Conservation (phyloP, 2,329 filamentous ascomycete genomes). For the Helotiales sp. region DNA sequence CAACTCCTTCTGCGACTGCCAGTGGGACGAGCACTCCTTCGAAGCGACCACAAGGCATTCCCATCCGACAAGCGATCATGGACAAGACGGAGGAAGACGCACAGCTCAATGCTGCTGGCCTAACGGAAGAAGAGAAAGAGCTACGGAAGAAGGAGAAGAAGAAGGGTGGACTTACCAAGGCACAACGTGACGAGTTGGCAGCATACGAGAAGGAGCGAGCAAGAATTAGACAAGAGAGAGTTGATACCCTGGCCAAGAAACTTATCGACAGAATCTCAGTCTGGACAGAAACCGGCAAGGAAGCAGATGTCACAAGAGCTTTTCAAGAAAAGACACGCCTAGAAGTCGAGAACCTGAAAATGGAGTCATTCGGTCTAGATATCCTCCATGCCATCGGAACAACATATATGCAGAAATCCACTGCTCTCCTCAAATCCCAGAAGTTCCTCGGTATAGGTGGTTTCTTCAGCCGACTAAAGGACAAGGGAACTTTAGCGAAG, state of each 20-base stretch:
- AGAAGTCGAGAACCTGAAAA: slow-evolving; percentile 97
- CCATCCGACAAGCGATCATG: slow-evolving; percentile 82
- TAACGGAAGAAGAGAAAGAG: slow-evolving; percentile 73
- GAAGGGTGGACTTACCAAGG: slow-evolving; percentile 82
- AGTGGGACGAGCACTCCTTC: slow-evolving; percentile 42
- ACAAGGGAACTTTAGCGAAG: slow-evolving; percentile 95
- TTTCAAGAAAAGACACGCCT: slow-evolving; percentile 94
- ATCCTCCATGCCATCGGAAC: slow-evolving; percentile 93
- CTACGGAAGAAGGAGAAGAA: slow-evolving; percentile 83
- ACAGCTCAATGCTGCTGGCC: slow-evolving; percentile 60
- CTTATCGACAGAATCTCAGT: slow-evolving; percentile 86
- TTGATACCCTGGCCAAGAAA: slow-evolving; percentile 81
- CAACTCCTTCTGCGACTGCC: slow-evolving; percentile 37
- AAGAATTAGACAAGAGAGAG: slow-evolving; percentile 82
- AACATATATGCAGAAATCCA: slow-evolving; percentile 86
- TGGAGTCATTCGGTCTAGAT: slow-evolving; percentile 97
- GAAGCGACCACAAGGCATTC: slow-evolving; percentile 52
- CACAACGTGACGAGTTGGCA: slow-evolving; percentile 88
- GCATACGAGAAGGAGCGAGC: slow-evolving; percentile 87
- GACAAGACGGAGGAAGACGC: slow-evolving; percentile 81
- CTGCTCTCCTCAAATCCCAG: slow-evolving; percentile 86
- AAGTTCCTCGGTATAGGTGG: slow-evolving; percentile 96
- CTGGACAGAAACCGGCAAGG: slow-evolving; percentile 97
- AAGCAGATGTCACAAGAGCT: slow-evolving; percentile 76
- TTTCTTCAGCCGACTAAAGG: slow-evolving; percentile 91